Evolutionary conservation across 192 early-diverging fungal species (phyloP).

Genomic region (Coemansia erecta): DNA sequence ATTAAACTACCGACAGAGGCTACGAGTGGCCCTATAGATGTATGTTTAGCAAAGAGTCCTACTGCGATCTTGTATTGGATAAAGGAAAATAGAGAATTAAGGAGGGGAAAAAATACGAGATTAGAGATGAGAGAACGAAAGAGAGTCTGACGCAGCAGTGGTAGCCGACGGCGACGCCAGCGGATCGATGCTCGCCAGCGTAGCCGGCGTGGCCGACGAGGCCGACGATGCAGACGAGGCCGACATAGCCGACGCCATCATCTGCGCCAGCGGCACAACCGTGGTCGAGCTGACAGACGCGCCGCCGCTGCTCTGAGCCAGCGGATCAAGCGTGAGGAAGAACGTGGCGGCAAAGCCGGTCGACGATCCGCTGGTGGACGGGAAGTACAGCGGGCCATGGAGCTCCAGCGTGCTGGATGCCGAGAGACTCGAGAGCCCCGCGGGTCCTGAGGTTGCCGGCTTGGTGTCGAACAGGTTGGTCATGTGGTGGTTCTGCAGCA

Average conservation of each 20-base stretch:
- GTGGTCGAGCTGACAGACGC: constrained; percentile 16
- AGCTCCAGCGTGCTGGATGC: background rate
- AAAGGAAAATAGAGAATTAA: background rate
- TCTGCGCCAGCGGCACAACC: constrained; percentile 33
- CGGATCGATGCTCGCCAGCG: background rate
- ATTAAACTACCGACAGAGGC: background rate
- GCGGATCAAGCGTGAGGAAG: constrained; percentile 36
- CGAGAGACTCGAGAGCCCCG: too few species aligned
- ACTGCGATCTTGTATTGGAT: background rate
- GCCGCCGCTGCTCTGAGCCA: background rate
- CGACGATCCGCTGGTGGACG: background rate
- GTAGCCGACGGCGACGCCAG: constrained; percentile 1
- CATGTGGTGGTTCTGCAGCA: background rate
- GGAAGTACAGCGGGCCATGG: background rate
- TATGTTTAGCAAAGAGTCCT: background rate
- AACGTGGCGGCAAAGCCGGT: constrained; percentile 43
- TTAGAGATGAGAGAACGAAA: background rate
- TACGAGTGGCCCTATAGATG: background rate
- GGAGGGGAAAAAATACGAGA: background rate
- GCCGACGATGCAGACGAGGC: background rate
- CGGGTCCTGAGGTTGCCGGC: background rate
- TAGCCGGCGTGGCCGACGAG: too few species aligned
- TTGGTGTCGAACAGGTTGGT: constrained; percentile 31
- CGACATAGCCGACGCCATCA: constrained; percentile 24
- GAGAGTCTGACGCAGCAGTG: background rate